Evolutionary conservation across 139 green algal species (phyloP).

Genomic region (Pleodorina starrii): DNA sequence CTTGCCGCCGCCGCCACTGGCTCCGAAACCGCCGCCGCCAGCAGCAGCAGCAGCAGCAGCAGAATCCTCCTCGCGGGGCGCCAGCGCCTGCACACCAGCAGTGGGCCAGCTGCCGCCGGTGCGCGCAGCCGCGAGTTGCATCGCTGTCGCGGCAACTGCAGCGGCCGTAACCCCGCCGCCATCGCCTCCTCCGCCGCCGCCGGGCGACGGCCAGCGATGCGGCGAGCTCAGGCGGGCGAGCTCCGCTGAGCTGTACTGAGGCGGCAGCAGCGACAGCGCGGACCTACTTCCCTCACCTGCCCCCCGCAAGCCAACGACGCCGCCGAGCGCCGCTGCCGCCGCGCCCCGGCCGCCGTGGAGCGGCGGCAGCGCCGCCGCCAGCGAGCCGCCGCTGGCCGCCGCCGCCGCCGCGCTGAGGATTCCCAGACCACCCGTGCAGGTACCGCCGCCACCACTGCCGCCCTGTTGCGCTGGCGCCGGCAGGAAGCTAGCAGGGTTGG

Average conservation of each 20-base stretch:
- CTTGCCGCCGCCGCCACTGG: conserved; percentile 26
- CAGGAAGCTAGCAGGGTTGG: neutral
- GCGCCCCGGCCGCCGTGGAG: neutral
- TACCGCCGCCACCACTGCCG: neutral
- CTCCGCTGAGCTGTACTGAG: neutral
- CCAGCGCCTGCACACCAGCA: too few relatives aligned
- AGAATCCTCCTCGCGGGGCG: neutral
- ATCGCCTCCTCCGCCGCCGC: neutral
- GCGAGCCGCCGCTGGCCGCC: neutral
- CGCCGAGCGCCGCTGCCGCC: neutral
- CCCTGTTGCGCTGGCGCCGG: neutral
- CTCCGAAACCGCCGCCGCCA: too few relatives aligned
- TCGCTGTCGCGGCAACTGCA: neutral
- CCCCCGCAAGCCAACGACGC: neutral
- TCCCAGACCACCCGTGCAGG: neutral
- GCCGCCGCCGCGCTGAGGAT: neutral
- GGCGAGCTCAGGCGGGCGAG: neutral
- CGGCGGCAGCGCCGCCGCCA: neutral
- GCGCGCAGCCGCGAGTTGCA: neutral
- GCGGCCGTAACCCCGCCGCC: neutral
- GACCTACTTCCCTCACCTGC: neutral
- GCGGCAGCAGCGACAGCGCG: neutral
- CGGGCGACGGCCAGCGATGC: neutral
- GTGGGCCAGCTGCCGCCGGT: too few relatives aligned
- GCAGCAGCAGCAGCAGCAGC: neutral